These are phyloP conservation scores for Fusarium chlamydosporum DNA, from an alignment of 2,329 filamentous ascomycete genomes.

Conservation along the genomic window DNA sequence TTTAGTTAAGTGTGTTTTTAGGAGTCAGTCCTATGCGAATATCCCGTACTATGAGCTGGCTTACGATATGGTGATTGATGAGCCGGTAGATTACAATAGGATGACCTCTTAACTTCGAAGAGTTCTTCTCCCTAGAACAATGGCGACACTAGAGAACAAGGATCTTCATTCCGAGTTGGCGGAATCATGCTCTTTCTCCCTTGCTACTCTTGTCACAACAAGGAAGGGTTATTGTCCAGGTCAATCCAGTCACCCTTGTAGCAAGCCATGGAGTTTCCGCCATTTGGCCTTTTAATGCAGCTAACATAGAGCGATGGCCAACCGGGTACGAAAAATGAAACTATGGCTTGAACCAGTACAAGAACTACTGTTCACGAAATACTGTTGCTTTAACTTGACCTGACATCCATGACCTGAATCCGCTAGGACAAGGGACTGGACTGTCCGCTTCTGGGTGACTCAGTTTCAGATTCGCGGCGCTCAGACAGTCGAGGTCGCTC, in stretches of 20 bases:
- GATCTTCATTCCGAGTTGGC: background rate
- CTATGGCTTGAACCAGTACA: conserved; percentile 18
- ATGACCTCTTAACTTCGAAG: background rate
- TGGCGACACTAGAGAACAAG: background rate
- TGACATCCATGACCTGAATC: conserved; percentile 8
- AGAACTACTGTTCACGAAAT: conserved; percentile 2
- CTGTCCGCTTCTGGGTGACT: conserved; percentile 35
- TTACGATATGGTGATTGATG: background rate
- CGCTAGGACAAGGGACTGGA: conserved; percentile 22
- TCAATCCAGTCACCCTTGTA: conserved; percentile 20
- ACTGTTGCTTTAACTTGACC: conserved; percentile 7
- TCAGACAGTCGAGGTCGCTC: conserved; percentile 30
- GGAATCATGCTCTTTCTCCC: conserved; percentile 4
- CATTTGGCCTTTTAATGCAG: background rate
- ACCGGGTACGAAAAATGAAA: conserved; percentile 8
- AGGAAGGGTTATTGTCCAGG: background rate
- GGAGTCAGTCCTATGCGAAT: background rate
- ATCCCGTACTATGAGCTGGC: background rate
- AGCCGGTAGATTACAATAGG: background rate
- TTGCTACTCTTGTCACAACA: background rate
- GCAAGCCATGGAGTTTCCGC: background rate
- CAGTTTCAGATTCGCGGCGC: conserved; percentile 44
- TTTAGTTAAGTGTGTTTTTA: conserved; percentile 6
- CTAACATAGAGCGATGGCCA: conserved; percentile 3
- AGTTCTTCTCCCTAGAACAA: background rate